A percentile compares a stretch with the other conserved stretches of the same genome.
These are phyloP conservation scores for Yamadazyma laniorum DNA, from an alignment of 805 yeast genomes.

Conservation along the genomic window DNA sequence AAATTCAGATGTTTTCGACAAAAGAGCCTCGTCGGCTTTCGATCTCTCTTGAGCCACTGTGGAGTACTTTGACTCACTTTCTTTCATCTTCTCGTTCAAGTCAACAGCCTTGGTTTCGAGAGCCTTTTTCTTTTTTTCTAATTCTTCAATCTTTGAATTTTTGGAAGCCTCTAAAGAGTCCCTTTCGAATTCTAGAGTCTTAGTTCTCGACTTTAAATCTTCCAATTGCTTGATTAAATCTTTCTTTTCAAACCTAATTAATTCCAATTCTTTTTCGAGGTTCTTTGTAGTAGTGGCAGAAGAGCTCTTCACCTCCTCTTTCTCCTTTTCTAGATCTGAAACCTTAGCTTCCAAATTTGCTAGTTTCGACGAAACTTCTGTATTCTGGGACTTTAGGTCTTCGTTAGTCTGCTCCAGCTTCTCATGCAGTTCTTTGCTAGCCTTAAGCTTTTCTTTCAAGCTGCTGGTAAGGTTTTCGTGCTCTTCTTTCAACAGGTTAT, in stretches of 20 bases:
- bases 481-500: not conserved
- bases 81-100: not conserved
- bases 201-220: not conserved
- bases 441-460: not conserved
- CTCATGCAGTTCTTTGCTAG: not conserved
- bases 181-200: not conserved
- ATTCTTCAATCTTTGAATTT: not conserved
- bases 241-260: not conserved
- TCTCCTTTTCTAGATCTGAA: not conserved
- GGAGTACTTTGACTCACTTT: not conserved
- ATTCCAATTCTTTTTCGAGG: not conserved
- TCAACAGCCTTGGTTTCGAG: not conserved
- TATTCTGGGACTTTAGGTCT: not conserved
- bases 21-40: not conserved
- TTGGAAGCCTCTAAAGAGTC: not conserved
- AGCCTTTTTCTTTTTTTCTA: not conserved
- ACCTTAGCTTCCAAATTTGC: not conserved
- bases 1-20: not conserved
- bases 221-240: not conserved
- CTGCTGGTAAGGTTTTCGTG: not conserved
- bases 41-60: not conserved
- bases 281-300: not conserved
- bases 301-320: not conserved
- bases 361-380: not conserved
- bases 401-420: not conserved